phyloP scores from a whole-genome alignment of 495 filamentous ascomycete species.

The Penicillium parvum region DNA sequence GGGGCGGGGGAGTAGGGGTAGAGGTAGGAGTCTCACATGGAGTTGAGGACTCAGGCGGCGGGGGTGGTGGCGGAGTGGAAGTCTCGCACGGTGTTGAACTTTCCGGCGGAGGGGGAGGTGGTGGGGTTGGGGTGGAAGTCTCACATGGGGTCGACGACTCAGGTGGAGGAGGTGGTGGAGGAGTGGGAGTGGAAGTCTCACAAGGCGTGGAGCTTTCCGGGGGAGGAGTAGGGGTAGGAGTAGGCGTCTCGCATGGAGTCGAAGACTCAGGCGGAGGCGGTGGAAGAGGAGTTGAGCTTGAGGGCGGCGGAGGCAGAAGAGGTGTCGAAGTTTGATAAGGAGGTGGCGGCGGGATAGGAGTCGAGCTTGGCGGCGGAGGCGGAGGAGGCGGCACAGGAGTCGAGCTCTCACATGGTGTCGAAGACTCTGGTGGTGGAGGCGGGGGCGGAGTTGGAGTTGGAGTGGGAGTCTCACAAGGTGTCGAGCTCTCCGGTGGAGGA shows the following conservation, averaged over 20 bases:
- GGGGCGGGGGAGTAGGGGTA: conserved; percentile 2
- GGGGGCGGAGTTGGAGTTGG: background rate
- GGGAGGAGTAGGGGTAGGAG: conserved; percentile 4
- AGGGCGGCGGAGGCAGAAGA: background rate
- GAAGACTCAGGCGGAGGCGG: background rate
- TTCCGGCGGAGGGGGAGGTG: conserved; percentile 6
- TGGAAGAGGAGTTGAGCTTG: background rate
- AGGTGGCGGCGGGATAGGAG: background rate
- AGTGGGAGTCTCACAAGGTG: background rate
- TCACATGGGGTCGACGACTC: conserved; percentile 6
- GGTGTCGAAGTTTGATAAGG: conserved; percentile 3
- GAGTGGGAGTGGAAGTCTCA: conserved; percentile 3
- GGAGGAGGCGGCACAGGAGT: background rate
- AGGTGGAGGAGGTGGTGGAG: no score
- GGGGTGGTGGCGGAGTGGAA: conserved; percentile 2
- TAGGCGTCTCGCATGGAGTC: conserved; percentile 12
- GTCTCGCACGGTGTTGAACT: conserved; percentile 17
- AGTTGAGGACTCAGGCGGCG: background rate
- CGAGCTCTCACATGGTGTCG: conserved; percentile 5
- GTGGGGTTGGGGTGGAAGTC: conserved; percentile 3
- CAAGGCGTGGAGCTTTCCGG: conserved; percentile 7
- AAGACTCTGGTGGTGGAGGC: background rate
- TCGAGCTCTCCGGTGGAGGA: conserved; percentile 10
- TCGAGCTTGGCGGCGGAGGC: no score
- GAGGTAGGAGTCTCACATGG: conserved; percentile 15